A percentile compares a stretch with the other conserved stretches of the same genome.
phyloP scores from a whole-genome alignment of 106 monocot genomes.

The Posidonia australis region DNA sequence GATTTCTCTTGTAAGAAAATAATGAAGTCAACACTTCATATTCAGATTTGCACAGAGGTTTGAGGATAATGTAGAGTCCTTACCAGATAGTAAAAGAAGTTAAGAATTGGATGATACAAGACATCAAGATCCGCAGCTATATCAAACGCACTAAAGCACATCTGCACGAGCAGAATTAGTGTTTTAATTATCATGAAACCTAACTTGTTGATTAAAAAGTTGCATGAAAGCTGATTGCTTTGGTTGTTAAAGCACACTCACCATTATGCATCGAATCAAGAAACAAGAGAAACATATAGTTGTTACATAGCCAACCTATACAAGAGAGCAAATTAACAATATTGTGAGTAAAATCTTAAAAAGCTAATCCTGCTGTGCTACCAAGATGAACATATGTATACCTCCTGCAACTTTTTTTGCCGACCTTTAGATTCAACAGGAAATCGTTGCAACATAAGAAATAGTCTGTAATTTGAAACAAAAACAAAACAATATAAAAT shows the following conservation, averaged over 20 bases:
- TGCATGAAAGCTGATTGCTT: not conserved
- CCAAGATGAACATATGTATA: conserved; percentile 11
- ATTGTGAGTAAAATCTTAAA: not conserved
- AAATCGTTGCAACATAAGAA: conserved; percentile 84
- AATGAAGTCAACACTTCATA: not conserved
- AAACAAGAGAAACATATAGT: conserved; percentile 88
- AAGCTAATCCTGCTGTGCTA: not conserved
- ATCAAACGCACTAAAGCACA: conserved; percentile 74
- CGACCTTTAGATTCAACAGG: conserved; percentile 95
- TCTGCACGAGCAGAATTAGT: conserved; percentile 21
- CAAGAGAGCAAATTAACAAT: not conserved
- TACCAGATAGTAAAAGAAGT: conserved; percentile 85
- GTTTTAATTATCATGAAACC: not conserved
- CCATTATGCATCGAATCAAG: conserved; percentile 79
- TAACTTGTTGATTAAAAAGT: not conserved
- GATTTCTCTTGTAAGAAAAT: not conserved
- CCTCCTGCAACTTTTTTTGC: conserved; percentile 90
- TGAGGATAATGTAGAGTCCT: not conserved
- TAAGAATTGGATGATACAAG: conserved; percentile 73
- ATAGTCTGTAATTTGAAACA: conserved; percentile 36
- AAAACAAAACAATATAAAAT: not conserved
- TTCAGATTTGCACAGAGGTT: not conserved
- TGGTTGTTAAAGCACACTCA: conserved; percentile 19
- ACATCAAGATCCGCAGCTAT: conserved; percentile 79
- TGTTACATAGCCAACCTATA: conserved; percentile 90